Base-by-base conservation (phyloP, 306 rosid genomes). In the Trifolium subterraneum region DNA sequence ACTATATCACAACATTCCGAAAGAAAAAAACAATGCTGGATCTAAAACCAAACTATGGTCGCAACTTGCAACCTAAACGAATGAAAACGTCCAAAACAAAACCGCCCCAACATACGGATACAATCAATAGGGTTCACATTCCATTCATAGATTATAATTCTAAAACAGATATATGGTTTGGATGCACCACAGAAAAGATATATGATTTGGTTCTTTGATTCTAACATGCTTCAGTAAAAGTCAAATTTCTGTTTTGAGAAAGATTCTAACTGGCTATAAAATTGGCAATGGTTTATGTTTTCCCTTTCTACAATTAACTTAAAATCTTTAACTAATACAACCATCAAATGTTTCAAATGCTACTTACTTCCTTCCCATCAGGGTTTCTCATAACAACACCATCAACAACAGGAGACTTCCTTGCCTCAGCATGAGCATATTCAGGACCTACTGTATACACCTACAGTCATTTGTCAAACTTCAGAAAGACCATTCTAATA, bases 381-480 rank as follows among this genome's bases (percentile, higher is more conserved):
- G 87, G 95, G 81, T 92, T 94, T 88, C 99, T 92, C 99, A 92
- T 90, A 76, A 94, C 99, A 84, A 94, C 99, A 48, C 99, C 99
- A 85, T 94, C 99, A 69, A 94, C 99, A 76, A 94, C 99, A 20
- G 99, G 99, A 84, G 99, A 94, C 83, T 94, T 94, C 85, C 99
- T 90, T 71, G 99, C 99, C 88, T 94, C 99, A 25, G 99, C 99
- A 85, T 94, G 99, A 19, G 99, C 99, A 87, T 94, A 94, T 87
- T 94, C 99, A 51, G 96, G 93, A 63, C 97, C 99, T 65, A 94
- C 99, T 2, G 99, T 94, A 74, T 94, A 94, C 72, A 94, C 99
- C 99, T 94, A 78, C 67, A 84, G 62, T 60, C 64, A 83, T 75
- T 78, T 56, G 54, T 68, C 70, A 76, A 77, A 66, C 81, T 36